Percentiles rank a stretch among this genome's conserved stretches.
phyloP scores from a whole-genome alignment of 2,329 filamentous ascomycete genomes.

The Cladophialophora yegresii region DNA sequence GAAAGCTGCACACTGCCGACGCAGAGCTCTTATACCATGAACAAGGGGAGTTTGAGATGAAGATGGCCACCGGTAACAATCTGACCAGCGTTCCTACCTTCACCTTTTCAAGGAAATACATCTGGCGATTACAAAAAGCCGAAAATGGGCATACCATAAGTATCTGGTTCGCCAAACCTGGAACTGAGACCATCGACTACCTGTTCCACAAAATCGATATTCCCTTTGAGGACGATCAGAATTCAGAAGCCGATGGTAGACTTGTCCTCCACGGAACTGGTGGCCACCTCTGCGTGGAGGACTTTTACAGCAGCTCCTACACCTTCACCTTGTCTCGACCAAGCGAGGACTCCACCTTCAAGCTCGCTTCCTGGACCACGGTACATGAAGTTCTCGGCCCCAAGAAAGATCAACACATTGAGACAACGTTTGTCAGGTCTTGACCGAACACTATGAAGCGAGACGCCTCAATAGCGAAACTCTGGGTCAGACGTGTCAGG shows the following conservation, averaged over 20 bases:
- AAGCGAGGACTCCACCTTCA: slow-evolving; percentile 33
- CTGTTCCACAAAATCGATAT: slow-evolving; percentile 48
- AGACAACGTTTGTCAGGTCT: slow-evolving; percentile 43
- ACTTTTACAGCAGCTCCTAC: slow-evolving; percentile 51
- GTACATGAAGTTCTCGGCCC: slow-evolving; percentile 50
- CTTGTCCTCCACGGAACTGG: slow-evolving; percentile 44
- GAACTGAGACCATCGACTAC: slow-evolving; percentile 45
- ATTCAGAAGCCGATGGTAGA: slow-evolving; percentile 23
- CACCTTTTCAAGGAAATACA: slow-evolving; percentile 45
- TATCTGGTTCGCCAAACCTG: slow-evolving; percentile 50
- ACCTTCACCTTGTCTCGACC: slow-evolving; percentile 43
- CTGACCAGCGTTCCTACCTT: slow-evolving; percentile 37
- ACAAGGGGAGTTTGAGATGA: slow-evolving; percentile 45
- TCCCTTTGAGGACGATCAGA: slow-evolving; percentile 22
- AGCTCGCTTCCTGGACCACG: slow-evolving; percentile 44
- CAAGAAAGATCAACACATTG: slow-evolving; percentile 50
- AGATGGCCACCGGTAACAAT: slow-evolving; percentile 38
- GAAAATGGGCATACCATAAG: slow-evolving; percentile 39
- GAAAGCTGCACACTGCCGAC: slow-evolving; percentile 36
- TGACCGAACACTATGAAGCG: slow-evolving; percentile 7
- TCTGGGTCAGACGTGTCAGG: background rate
- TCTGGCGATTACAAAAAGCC: slow-evolving; percentile 45
- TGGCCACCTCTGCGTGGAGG: slow-evolving; percentile 50
- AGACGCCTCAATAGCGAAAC: background rate
- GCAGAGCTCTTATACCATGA: slow-evolving; percentile 46